These are phyloP conservation scores for Fusarium udum DNA, from an alignment of 2,329 filamentous ascomycete genomes.

Conservation along the genomic window DNA sequence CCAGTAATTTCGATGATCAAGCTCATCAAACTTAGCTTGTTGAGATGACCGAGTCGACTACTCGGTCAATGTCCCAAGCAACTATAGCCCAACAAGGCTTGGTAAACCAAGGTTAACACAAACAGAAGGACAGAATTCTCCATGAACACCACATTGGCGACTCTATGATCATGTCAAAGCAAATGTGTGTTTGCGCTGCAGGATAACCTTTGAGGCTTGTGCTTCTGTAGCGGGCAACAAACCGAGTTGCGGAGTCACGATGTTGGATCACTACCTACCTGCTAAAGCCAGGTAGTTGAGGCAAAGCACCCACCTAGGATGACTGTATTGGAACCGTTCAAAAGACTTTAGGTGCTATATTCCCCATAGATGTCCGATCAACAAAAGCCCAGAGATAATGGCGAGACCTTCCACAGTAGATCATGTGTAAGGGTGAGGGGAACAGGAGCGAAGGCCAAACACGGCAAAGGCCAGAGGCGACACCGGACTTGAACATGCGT, in stretches of 20 bases:
- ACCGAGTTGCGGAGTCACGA: background rate
- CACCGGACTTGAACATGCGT: conserved; percentile 1
- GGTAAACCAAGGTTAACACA: background rate
- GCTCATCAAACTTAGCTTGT: background rate
- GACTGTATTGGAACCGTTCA: conserved; percentile 13
- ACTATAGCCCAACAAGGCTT: background rate
- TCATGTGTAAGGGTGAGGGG: conserved; percentile 14
- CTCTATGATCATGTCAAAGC: background rate
- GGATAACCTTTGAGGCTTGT: conserved; percentile 5
- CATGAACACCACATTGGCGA: background rate
- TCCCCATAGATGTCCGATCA: conserved; percentile 29
- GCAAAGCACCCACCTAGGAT: background rate
- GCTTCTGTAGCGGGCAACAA: background rate
- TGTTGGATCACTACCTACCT: background rate
- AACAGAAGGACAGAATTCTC: background rate
- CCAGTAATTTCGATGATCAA: background rate
- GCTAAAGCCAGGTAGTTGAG: background rate
- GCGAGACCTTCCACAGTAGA: conserved; percentile 34
- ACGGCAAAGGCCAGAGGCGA: conserved; percentile 1
- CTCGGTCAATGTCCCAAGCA: background rate
- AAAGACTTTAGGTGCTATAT: conserved; percentile 30
- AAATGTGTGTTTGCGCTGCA: background rate
- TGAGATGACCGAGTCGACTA: background rate
- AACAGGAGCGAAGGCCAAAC: conserved; percentile 10
- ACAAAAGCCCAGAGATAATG: conserved; percentile 36